Conservation (phyloP, 2,329 filamentous ascomycete genomes). For the Fusarium xylarioides region DNA sequence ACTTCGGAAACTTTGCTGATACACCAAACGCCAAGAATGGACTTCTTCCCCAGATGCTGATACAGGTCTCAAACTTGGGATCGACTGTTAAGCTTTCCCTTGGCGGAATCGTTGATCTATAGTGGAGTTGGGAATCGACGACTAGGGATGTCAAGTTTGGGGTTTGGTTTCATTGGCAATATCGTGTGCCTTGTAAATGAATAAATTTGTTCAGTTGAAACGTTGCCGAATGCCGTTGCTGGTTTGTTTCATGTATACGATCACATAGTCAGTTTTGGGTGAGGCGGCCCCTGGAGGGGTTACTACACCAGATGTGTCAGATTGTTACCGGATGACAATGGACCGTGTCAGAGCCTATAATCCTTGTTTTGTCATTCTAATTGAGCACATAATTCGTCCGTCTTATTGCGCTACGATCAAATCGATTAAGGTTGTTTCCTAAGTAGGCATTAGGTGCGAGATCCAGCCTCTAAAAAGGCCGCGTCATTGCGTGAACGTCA, state of each 20-base stretch:
- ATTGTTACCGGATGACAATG: neutral
- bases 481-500: neutral
- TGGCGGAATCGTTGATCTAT: neutral
- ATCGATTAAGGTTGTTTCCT: neutral
- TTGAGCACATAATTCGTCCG: neutral
- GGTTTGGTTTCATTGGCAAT: neutral
- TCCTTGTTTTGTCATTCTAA: rapidly evolving
- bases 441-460: neutral
- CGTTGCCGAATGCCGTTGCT: neutral
- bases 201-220: neutral
- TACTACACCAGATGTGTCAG: neutral
- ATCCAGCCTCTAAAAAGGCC: neutral
- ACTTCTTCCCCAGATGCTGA: neutral
- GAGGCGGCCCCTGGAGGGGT: neutral
- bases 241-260: conserved; percentile 4
- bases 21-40: conserved; percentile 12
- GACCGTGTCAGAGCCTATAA: neutral
- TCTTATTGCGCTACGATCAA: neutral
- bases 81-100: conserved; percentile 18
- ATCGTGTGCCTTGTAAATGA: neutral
- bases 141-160: neutral
- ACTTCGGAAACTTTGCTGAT: neutral
- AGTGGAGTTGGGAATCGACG: neutral
- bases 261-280: neutral
- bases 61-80: conserved; percentile 3